A percentile compares a stretch with the other conserved stretches of the same genome.
These are phyloP conservation scores for Geopyxis carbonaria DNA, from an alignment of 495 filamentous ascomycete species.

Conservation along the genomic window DNA sequence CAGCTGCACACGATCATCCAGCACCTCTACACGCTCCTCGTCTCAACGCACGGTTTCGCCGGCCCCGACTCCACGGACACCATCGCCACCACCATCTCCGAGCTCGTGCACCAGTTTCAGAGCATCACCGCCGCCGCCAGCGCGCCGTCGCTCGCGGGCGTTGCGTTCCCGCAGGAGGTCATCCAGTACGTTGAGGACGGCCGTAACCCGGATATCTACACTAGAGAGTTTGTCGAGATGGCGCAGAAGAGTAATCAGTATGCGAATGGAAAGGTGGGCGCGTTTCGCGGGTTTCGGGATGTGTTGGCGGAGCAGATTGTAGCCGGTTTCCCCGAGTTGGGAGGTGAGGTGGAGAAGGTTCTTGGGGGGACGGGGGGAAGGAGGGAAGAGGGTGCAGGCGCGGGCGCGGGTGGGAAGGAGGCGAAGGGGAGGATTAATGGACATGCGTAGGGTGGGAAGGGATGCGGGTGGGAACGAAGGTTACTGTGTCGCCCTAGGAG, in stretches of 20 bases:
- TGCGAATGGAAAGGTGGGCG: constrained; percentile 65
- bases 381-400: neutral
- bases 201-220: constrained; percentile 97
- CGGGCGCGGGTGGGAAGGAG: neutral
- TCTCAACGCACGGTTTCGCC: constrained; percentile 55
- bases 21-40: constrained; percentile 66
- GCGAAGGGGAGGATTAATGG: no score
- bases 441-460: no score
- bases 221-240: constrained; percentile 87
- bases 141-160: constrained; percentile 26
- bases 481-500: no score
- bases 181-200: constrained; percentile 84
- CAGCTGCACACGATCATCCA: constrained; percentile 61
- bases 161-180: constrained; percentile 68
- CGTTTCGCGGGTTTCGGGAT: constrained; percentile 65
- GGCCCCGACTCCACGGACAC: constrained; percentile 36
- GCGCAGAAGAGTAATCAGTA: constrained; percentile 70
- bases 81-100: constrained; percentile 30
- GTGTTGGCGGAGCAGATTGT: constrained; percentile 66
- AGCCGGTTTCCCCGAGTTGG: constrained; percentile 57
- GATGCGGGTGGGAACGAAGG: no score
- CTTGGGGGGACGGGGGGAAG: constrained; percentile 33
- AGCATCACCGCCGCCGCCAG: constrained; percentile 32
- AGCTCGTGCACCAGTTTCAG: constrained; percentile 27
- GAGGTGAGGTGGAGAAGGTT: constrained; percentile 48